These are phyloP conservation scores for Populus hybrid DNA, from an alignment of 441 rosid genomes.

Conservation along the genomic window DNA sequence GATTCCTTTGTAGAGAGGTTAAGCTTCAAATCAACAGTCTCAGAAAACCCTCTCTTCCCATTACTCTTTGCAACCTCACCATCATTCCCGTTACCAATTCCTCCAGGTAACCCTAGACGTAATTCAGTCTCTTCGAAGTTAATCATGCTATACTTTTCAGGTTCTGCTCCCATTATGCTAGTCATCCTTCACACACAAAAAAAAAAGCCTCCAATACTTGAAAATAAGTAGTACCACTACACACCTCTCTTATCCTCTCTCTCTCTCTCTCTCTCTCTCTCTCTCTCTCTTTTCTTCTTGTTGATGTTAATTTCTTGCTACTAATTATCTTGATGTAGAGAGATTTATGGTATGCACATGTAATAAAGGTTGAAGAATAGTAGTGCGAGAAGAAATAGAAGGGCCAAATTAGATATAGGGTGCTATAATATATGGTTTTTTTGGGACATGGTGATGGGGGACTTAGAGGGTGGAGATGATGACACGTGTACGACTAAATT, in stretches of 20 bases:
- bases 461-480: constrained; percentile 39
- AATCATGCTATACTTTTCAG: constrained; percentile 38
- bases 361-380: neutral
- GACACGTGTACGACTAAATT: constrained; percentile 41
- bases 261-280: no score
- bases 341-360: neutral
- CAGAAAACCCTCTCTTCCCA: constrained; percentile 83
- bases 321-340: neutral
- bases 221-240: neutral
- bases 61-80: constrained; percentile 29
- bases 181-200: constrained; percentile 8
- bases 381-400: constrained; percentile 4
- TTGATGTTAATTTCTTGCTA: neutral
- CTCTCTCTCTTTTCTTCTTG: no score
- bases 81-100: constrained; percentile 30
- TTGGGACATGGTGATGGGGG: neutral
- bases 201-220: neutral
- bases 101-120: constrained; percentile 67
- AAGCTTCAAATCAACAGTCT: constrained; percentile 85
- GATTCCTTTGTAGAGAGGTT: constrained; percentile 52
- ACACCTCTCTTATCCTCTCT: neutral
- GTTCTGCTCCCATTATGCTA: constrained; percentile 16
- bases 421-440: constrained; percentile 25
- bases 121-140: constrained; percentile 88
- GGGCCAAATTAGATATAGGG: constrained; percentile 22